Percentiles rank a stretch among this genome's conserved stretches.
Evolutionary conservation across 106 monocot genomes (phyloP).

Genomic region (Acorus gramineus): DNA sequence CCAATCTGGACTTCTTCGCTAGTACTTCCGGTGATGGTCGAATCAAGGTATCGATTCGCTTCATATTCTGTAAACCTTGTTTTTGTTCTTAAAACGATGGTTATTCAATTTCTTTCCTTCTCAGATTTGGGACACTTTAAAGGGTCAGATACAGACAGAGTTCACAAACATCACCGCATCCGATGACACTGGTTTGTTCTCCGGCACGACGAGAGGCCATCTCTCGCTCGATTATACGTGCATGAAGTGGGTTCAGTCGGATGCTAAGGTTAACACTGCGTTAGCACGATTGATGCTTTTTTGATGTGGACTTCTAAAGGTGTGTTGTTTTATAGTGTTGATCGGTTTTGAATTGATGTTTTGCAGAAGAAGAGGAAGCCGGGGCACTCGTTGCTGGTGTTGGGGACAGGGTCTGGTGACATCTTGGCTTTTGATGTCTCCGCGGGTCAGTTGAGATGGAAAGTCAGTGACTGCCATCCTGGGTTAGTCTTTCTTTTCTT

Average conservation of each 20-base stretch:
- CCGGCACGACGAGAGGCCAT: slow-evolving; percentile 41
- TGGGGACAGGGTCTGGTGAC: slow-evolving; percentile 88
- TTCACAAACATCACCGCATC: slow-evolving; percentile 29
- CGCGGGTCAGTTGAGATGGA: slow-evolving; percentile 66
- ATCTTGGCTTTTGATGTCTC: slow-evolving; percentile 74
- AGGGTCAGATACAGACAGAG: slow-evolving; percentile 61
- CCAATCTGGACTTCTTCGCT: slow-evolving; percentile 57
- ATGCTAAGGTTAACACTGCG: slow-evolving; percentile 35
- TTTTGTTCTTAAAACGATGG: too few relatives aligned
- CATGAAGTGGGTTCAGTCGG: slow-evolving; percentile 82
- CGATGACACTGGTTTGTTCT: slow-evolving; percentile 10
- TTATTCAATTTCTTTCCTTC: neutral
- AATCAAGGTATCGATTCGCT: slow-evolving; percentile 39
- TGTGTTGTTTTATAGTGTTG: too few relatives aligned
- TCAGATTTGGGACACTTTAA: slow-evolving; percentile 78
- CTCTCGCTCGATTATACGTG: slow-evolving; percentile 85
- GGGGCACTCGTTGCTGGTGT: slow-evolving; percentile 43
- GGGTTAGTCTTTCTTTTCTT: slow-evolving; percentile 36
- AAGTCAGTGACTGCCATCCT: slow-evolving; percentile 69
- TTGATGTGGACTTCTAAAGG: too few relatives aligned
- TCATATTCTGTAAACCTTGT: too few relatives aligned
- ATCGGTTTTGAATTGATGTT: neutral
- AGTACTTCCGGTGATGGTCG: slow-evolving; percentile 60
- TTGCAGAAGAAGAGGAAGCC: slow-evolving; percentile 62
- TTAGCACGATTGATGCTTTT: too few relatives aligned